These are phyloP conservation scores for Dendrobium officinale DNA, from an alignment of 106 monocot genomes.

Conservation along the genomic window DNA sequence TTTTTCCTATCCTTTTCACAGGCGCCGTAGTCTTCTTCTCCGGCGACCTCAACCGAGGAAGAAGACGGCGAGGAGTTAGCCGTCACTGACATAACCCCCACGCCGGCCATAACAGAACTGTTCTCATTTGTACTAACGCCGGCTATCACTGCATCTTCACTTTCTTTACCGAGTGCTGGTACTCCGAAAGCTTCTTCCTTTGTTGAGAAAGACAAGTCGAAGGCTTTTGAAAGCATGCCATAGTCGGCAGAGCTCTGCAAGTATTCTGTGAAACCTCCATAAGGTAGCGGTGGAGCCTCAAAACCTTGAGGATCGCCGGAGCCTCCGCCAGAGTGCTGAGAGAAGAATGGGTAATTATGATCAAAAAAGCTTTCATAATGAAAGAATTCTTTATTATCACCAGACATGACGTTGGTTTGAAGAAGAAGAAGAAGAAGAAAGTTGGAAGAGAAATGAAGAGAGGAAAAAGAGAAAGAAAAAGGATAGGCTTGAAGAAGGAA, in stretches of 20 bases:
- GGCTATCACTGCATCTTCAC: not conserved
- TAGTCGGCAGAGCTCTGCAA: conserved; percentile 3
- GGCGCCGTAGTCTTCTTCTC: not conserved
- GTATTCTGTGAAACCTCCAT: not conserved
- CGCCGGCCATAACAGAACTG: too few species aligned
- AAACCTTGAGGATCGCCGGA: not conserved
- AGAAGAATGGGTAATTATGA: not conserved
- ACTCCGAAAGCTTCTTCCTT: not conserved
- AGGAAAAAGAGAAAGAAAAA: not conserved
- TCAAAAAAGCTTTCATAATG: not conserved
- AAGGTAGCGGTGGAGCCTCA: not conserved
- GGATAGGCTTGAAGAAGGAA: not conserved
- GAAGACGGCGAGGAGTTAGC: not conserved
- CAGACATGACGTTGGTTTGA: not conserved
- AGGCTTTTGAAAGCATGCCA: not conserved
- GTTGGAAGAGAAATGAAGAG: not conserved
- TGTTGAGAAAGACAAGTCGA: not conserved
- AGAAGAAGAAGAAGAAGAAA: not conserved
- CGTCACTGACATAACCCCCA: too few species aligned
- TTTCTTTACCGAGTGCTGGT: too few species aligned
- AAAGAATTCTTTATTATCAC: not conserved
- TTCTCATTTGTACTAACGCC: too few species aligned
- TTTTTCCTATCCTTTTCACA: not conserved
- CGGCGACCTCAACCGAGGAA: not conserved
- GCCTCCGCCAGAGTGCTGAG: not conserved